Evolutionary conservation across 2,329 filamentous ascomycete genomes (phyloP).

Genomic region (Cladosporium sp.): DNA sequence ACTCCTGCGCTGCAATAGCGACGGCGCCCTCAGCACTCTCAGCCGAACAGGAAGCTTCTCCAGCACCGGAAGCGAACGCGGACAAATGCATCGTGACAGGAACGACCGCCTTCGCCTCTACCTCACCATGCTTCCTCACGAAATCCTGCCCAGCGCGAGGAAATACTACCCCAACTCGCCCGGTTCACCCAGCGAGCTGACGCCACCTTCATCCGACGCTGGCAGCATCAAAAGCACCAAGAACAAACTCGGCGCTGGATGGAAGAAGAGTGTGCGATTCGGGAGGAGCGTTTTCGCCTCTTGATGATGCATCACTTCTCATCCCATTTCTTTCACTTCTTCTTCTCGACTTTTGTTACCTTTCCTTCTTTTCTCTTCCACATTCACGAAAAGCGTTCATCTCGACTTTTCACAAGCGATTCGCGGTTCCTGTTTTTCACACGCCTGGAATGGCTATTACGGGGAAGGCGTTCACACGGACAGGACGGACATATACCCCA

Average conservation of each 20-base stretch:
- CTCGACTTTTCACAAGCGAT: not conserved
- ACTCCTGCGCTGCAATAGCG: constrained; percentile 21
- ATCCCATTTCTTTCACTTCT: not conserved
- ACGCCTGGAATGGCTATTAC: not conserved
- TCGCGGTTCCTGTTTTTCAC: too few species aligned
- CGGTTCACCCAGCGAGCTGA: not conserved
- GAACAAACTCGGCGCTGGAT: constrained; percentile 15
- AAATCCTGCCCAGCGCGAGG: constrained; percentile 28
- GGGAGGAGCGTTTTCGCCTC: constrained; percentile 22
- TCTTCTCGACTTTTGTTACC: not conserved
- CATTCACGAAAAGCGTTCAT: not conserved
- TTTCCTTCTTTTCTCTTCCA: not conserved
- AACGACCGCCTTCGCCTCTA: constrained; percentile 32
- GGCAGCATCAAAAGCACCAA: constrained; percentile 15
- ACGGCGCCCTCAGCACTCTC: constrained; percentile 22
- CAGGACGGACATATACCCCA: not conserved
- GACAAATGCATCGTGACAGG: constrained; percentile 28
- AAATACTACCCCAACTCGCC: constrained; percentile 30
- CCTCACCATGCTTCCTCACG: constrained; percentile 27
- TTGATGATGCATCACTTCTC: constrained; percentile 14
- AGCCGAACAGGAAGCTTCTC: constrained; percentile 25
- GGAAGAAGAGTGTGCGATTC: constrained; percentile 23
- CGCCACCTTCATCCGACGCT: not conserved
- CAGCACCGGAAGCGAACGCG: constrained; percentile 26
- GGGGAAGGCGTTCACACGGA: not conserved